Percentiles rank a stretch among this genome's conserved stretches.
Evolutionary conservation across 2,329 filamentous ascomycete genomes (phyloP).

Genomic region (Colletotrichum brevisporum): DNA sequence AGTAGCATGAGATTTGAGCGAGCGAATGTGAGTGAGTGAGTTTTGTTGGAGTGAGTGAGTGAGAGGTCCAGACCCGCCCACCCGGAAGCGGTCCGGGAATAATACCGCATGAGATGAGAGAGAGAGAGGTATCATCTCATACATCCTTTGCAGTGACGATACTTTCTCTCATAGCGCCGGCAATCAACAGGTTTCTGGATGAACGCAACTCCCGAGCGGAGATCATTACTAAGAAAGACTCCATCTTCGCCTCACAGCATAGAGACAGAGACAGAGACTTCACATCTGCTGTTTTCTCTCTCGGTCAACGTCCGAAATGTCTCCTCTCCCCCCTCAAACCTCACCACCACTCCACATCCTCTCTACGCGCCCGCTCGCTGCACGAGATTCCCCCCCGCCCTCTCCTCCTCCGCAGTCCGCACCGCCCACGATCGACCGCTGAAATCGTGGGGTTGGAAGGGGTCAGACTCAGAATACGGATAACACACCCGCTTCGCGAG

Average conservation of each 20-base stretch:
- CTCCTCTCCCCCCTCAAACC: background rate
- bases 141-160: background rate
- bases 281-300: background rate
- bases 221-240: constrained; percentile 31
- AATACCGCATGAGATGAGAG: constrained; percentile 1
- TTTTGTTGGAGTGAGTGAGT: background rate
- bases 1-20: constrained; percentile 11
- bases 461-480: constrained; percentile 9
- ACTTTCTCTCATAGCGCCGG: background rate
- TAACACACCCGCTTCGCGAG: too few relatives aligned
- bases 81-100: constrained; percentile 21
- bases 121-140: constrained; percentile 4
- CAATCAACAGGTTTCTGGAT: constrained; percentile 19
- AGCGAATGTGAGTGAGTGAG: constrained; percentile 16
- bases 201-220: constrained; percentile 37
- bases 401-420: constrained; percentile 21
- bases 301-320: constrained; percentile 39
- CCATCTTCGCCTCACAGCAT: background rate
- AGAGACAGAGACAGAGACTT: background rate
- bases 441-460: constrained; percentile 35
- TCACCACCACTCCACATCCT: background rate
- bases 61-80: background rate
- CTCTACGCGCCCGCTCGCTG: constrained; percentile 13
- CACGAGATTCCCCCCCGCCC: constrained; percentile 27
- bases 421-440: constrained; percentile 27